phyloP scores from a whole-genome alignment of 148 eudicot genomes.

The Hydrangea macrophylla region DNA sequence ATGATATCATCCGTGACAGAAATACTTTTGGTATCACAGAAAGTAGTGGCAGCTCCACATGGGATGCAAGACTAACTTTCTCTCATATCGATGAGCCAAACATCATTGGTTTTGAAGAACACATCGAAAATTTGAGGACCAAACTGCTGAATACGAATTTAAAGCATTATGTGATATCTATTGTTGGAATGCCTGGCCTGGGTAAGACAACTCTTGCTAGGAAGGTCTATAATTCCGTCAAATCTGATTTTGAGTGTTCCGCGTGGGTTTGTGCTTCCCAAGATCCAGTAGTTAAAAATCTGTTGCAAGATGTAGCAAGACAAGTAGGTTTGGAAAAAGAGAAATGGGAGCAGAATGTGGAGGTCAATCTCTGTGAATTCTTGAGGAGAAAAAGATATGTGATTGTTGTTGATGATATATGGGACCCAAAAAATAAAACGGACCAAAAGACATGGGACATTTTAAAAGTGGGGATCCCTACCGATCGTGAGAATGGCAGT shows the following conservation, averaged over 20 bases:
- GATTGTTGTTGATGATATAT: constrained; percentile 18
- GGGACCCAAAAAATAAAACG: too few species aligned
- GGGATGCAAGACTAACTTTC: neutral
- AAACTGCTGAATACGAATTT: neutral
- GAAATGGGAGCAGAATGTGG: constrained; percentile 1
- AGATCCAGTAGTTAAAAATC: neutral
- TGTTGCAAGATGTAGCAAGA: constrained; percentile 14
- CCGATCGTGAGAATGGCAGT: neutral
- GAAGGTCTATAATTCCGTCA: neutral
- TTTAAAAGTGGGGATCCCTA: neutral
- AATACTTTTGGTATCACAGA: neutral
- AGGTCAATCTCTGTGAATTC: neutral
- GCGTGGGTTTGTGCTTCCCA: constrained; percentile 13
- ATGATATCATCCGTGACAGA: neutral
- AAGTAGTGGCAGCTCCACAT: neutral
- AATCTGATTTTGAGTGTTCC: neutral
- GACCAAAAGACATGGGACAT: constrained; percentile 1
- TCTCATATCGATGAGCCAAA: neutral
- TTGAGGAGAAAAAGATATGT: constrained; percentile 10
- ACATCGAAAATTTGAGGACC: neutral
- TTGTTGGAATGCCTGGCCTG: constrained; percentile 9
- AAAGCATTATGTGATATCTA: constrained; percentile 1
- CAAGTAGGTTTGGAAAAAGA: constrained; percentile 14
- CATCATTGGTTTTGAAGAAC: constrained; percentile 7
- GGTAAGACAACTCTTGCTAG: constrained; percentile 18